phyloP scores from a whole-genome alignment of 2,329 filamentous ascomycete species.

The Juglanconis juglandina region DNA sequence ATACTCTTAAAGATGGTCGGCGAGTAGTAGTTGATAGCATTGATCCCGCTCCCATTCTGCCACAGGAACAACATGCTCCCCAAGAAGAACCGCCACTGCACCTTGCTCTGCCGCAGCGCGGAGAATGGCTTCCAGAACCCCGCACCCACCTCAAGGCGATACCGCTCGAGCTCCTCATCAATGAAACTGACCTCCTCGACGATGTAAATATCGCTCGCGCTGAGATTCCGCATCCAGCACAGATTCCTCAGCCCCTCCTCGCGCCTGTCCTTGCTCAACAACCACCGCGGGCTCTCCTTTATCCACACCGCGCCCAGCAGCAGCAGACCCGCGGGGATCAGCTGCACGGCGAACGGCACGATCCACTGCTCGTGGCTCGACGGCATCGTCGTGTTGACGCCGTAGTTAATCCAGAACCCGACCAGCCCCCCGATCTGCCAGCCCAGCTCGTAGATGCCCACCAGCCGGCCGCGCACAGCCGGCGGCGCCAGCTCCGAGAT shows the following conservation, averaged over 20 bases:
- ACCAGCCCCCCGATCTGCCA: constrained; percentile 63
- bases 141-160: constrained; percentile 58
- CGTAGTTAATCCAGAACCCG: constrained; percentile 66
- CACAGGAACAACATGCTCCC: constrained; percentile 73
- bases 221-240: constrained; percentile 63
- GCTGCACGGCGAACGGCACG: constrained; percentile 63
- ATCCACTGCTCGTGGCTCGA: constrained; percentile 56
- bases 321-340: constrained; percentile 63
- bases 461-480: constrained; percentile 60
- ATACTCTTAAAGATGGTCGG: constrained; percentile 63
- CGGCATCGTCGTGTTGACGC: constrained; percentile 49
- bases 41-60: constrained; percentile 76
- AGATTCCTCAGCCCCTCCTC: constrained; percentile 57
- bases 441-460: constrained; percentile 65
- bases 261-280: constrained; percentile 59
- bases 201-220: constrained; percentile 59
- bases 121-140: constrained; percentile 75
- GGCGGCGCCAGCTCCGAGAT: constrained; percentile 60
- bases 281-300: constrained; percentile 66
- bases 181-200: constrained; percentile 70
- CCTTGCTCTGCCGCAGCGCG: constrained; percentile 50
- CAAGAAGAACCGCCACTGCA: constrained; percentile 70
- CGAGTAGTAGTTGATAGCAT: constrained; percentile 74
- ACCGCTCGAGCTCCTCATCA: constrained; percentile 65
- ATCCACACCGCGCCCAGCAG: constrained; percentile 58